Evolutionary conservation across 1,139 yeast genomes (phyloP).

Genomic region (Suhomyces choctaworum): DNA sequence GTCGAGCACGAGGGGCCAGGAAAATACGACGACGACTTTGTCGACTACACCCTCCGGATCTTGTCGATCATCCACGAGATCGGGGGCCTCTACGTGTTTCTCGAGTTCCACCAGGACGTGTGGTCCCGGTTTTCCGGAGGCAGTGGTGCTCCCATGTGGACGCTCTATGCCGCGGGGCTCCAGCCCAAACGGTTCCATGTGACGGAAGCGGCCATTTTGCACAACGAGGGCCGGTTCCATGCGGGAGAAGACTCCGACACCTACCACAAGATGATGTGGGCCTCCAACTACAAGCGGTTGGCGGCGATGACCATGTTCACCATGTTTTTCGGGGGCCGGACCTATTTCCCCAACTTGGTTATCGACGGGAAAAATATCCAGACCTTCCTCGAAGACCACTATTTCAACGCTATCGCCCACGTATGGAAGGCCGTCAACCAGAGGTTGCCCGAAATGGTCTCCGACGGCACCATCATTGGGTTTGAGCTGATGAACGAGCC

Average conservation of each 20-base stretch:
- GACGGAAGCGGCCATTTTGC: constrained; percentile 78
- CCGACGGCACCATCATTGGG: constrained; percentile 60
- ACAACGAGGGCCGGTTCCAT: constrained; percentile 47
- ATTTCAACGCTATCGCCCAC: constrained; percentile 52
- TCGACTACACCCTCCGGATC: constrained; percentile 66
- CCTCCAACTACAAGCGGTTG: constrained; percentile 77
- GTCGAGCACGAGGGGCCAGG: constrained; percentile 90
- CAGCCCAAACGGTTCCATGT: constrained; percentile 67
- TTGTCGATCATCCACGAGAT: constrained; percentile 56
- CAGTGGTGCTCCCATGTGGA: constrained; percentile 95
- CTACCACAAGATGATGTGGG: constrained; percentile 90
- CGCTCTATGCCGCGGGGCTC: constrained; percentile 90
- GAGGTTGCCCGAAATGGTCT: constrained; percentile 54
- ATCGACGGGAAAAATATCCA: constrained; percentile 77
- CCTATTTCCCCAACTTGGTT: constrained; percentile 68
- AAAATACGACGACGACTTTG: constrained; percentile 71
- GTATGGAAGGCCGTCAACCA: constrained; percentile 53
- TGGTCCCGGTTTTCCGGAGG: constrained; percentile 96
- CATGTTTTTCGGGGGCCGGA: constrained; percentile 74
- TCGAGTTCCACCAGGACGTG: constrained; percentile 93
- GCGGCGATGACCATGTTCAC: constrained; percentile 86
- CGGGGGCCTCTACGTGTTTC: constrained; percentile 77
- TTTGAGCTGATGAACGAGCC: constrained; percentile 92
- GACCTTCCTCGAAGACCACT: constrained; percentile 68
- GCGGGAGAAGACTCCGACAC: constrained; percentile 34